Percentiles rank a stretch among this genome's conserved stretches.
Evolutionary conservation across 257 asterid genomes (phyloP).

Genomic region (Rubia yunnanensis): DNA sequence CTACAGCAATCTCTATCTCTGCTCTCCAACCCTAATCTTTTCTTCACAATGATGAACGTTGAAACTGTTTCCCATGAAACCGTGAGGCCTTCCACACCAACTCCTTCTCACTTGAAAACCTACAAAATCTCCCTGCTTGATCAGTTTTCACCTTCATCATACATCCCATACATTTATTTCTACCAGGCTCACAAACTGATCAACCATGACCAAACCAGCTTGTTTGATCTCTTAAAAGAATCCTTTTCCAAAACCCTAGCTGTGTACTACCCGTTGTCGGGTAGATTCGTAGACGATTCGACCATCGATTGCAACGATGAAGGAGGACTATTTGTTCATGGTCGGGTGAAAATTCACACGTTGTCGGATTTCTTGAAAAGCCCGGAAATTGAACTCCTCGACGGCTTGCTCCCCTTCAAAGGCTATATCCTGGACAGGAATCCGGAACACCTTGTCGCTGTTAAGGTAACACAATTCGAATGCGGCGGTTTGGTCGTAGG

Average conservation of each 20-base stretch:
- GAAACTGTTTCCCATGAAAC: slow-evolving; percentile 9
- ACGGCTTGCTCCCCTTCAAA: slow-evolving; percentile 19
- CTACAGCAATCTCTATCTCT: too few species aligned
- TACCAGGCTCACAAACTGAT: slow-evolving; percentile 1
- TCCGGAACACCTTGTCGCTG: slow-evolving; percentile 6
- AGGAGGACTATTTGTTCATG: slow-evolving; percentile 16
- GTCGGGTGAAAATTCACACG: slow-evolving; percentile 4
- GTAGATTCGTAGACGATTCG: slow-evolving; percentile 10
- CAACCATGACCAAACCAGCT: neutral
- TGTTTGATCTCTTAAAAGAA: slow-evolving; percentile 7
- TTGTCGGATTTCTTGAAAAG: slow-evolving; percentile 15
- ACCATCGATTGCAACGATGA: slow-evolving; percentile 22
- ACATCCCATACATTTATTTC: slow-evolving; percentile 18
- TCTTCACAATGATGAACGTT: neutral
- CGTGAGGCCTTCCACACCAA: slow-evolving; percentile 17
- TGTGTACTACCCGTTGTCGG: slow-evolving; percentile 23
- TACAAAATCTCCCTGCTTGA: slow-evolving; percentile 20
- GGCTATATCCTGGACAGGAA: slow-evolving; percentile 11
- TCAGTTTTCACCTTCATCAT: slow-evolving; percentile 18
- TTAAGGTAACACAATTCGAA: slow-evolving; percentile 10
- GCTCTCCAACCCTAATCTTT: too few species aligned
- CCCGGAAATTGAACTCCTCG: slow-evolving; percentile 11
- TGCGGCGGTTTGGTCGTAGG: slow-evolving; percentile 22
- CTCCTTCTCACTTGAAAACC: slow-evolving; percentile 14
- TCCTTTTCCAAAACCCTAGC: slow-evolving; percentile 18